These are phyloP conservation scores for Neocucurbitaria cava DNA, from an alignment of 2,329 filamentous ascomycete genomes.

Conservation along the genomic window DNA sequence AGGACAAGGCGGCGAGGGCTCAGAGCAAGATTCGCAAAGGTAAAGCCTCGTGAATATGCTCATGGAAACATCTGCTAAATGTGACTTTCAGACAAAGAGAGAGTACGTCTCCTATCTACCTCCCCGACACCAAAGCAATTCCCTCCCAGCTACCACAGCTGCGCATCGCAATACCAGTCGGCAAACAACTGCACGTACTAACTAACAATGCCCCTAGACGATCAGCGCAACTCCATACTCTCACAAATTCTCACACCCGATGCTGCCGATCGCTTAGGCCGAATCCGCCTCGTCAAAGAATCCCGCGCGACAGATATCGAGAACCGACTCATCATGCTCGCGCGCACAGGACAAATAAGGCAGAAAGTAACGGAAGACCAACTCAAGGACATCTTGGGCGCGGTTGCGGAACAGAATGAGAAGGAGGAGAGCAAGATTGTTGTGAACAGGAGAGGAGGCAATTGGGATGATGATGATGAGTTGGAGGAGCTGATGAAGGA, in stretches of 20 bases:
- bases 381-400: slow-evolving; percentile 87
- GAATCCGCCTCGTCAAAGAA: slow-evolving; percentile 95
- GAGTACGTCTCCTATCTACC: slow-evolving; percentile 26
- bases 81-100: slow-evolving; percentile 24
- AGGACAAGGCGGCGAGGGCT: slow-evolving; percentile 60
- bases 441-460: slow-evolving; percentile 80
- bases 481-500: slow-evolving; percentile 60
- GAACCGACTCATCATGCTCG: slow-evolving; percentile 90
- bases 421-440: slow-evolving; percentile 75
- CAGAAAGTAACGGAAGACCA: slow-evolving; percentile 90
- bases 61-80: slow-evolving; percentile 1
- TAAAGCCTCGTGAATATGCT: slow-evolving; percentile 4
- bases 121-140: slow-evolving; percentile 42
- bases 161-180: slow-evolving; percentile 11
- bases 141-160: not conserved
- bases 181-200: slow-evolving; percentile 36
- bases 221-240: slow-evolving; percentile 79
- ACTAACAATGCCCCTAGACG: slow-evolving; percentile 57
- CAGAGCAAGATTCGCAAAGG: slow-evolving; percentile 67
- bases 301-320: slow-evolving; percentile 89
- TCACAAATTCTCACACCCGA: slow-evolving; percentile 93
- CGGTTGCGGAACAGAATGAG: slow-evolving; percentile 77
- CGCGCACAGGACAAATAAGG: slow-evolving; percentile 83
- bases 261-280: slow-evolving; percentile 88
- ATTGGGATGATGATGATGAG: slow-evolving; percentile 80